Conservation (phyloP, 2,329 filamentous ascomycete genomes). For the Stagonosporopsis chrysanthemi region DNA sequence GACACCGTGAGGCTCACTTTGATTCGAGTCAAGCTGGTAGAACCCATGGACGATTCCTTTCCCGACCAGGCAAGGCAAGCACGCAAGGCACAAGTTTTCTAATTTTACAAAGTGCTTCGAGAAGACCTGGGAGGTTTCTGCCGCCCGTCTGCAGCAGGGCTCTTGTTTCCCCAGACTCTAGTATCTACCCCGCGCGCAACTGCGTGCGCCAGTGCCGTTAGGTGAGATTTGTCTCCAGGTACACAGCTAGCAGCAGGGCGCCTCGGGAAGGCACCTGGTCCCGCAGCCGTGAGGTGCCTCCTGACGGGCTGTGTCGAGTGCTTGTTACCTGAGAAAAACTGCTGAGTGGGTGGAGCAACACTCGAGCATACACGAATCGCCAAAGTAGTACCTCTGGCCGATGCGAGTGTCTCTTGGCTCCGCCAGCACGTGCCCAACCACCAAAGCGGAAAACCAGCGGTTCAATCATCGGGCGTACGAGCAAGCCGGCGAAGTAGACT, state of each 20-base stretch:
- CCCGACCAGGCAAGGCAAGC: constrained; percentile 6
- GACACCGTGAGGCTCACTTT: constrained; percentile 29
- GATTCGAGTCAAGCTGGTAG: constrained; percentile 21
- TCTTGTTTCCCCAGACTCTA: constrained; percentile 20
- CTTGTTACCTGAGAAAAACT: constrained; percentile 41
- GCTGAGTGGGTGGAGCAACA: constrained; percentile 34
- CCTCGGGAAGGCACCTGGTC: constrained; percentile 23
- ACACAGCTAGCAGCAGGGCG: constrained; percentile 27
- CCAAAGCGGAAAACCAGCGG: constrained; percentile 20
- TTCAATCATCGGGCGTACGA: constrained; percentile 14
- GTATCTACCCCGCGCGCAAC: constrained; percentile 19
- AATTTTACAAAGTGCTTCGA: constrained; percentile 9
- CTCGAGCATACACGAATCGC: constrained; percentile 23
- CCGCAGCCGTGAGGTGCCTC: constrained; percentile 31
- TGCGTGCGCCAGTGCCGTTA: constrained; percentile 17
- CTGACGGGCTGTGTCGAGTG: constrained; percentile 33
- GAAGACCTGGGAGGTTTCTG: neutral
- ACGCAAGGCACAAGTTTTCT: constrained; percentile 13
- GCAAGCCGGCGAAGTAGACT: constrained; percentile 10
- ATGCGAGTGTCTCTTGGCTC: constrained; percentile 41
- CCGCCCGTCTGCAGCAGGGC: constrained; percentile 2
- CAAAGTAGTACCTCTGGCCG: constrained; percentile 41
- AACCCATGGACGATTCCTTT: constrained; percentile 3
- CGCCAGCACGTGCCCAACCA: constrained; percentile 35
- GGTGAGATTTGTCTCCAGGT: constrained; percentile 25